Conservation (phyloP, 495 filamentous ascomycete genomes). For the Hypoxylon crocopeplum region DNA sequence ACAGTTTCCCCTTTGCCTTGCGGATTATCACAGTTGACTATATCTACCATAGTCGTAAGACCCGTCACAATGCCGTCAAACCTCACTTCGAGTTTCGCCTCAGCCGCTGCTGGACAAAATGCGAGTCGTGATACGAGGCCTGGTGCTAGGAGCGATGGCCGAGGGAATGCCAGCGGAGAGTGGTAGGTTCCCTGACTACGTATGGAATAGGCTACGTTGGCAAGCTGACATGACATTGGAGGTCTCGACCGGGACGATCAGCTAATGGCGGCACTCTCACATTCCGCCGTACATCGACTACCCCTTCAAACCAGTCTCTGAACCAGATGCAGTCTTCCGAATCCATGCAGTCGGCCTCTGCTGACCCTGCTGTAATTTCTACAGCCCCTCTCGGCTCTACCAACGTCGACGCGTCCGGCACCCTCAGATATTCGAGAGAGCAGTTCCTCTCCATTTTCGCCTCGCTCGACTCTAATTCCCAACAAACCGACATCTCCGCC, state of each 20-base stretch:
- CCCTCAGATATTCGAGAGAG: conserved; percentile 74
- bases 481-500: conserved; percentile 66
- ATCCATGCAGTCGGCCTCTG: conserved; percentile 46
- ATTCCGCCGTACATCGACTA: conserved; percentile 79
- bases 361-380: conserved; percentile 44
- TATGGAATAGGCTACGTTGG: background rate
- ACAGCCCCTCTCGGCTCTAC: conserved; percentile 45
- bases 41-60: conserved; percentile 12
- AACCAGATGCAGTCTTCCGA: conserved; percentile 62
- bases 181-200: conserved; percentile 38
- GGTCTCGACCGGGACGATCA: conserved; percentile 59
- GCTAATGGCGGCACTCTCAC: conserved; percentile 81
- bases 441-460: conserved; percentile 80
- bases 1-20: background rate
- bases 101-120: conserved; percentile 77
- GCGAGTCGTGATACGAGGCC: conserved; percentile 59
- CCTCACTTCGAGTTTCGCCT: conserved; percentile 83
- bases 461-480: conserved; percentile 59
- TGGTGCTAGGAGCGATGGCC: conserved; percentile 61
- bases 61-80: conserved; percentile 69
- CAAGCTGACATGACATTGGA: conserved; percentile 40
- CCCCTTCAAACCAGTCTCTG: conserved; percentile 61
- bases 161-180: conserved; percentile 46
- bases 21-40: background rate
- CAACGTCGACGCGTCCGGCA: conserved; percentile 51